Conservation (phyloP, 116 monocot genomes). For the Iris pallida region DNA sequence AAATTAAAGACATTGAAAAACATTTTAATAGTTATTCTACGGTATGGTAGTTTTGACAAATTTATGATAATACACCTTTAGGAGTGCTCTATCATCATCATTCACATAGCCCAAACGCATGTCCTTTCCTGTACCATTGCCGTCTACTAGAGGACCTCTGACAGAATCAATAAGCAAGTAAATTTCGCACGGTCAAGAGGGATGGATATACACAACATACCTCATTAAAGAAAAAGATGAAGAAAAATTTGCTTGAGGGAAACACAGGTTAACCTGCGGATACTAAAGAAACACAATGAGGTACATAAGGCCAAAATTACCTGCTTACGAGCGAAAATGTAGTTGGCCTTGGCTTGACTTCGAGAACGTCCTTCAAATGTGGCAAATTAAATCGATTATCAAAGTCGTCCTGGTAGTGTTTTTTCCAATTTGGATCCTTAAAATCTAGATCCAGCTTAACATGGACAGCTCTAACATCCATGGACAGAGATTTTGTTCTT, state of each 20-base stretch:
- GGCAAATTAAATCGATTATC: conserved; percentile 65
- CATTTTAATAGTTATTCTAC: too few relatives aligned
- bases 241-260: too few relatives aligned
- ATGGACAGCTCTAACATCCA: conserved; percentile 31
- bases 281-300: background rate
- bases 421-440: conserved; percentile 71
- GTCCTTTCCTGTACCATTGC: conserved; percentile 32
- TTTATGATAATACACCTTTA: conserved; percentile 45
- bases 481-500: conserved; percentile 7
- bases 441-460: conserved; percentile 45
- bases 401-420: conserved; percentile 53
- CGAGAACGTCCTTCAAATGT: conserved; percentile 69
- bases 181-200: background rate
- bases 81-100: conserved; percentile 77
- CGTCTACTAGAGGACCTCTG: conserved; percentile 38
- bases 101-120: conserved; percentile 67
- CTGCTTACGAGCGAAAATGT: conserved; percentile 70
- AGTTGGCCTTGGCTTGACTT: conserved; percentile 65
- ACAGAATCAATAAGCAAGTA: background rate
- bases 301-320: conserved; percentile 16
- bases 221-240: too few relatives aligned
- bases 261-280: background rate
- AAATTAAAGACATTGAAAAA: background rate
- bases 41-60: background rate
- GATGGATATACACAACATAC: background rate